Conservation (phyloP, 1,284 basidiomycete species). For the Filobasidium uniguttulatum region DNA sequence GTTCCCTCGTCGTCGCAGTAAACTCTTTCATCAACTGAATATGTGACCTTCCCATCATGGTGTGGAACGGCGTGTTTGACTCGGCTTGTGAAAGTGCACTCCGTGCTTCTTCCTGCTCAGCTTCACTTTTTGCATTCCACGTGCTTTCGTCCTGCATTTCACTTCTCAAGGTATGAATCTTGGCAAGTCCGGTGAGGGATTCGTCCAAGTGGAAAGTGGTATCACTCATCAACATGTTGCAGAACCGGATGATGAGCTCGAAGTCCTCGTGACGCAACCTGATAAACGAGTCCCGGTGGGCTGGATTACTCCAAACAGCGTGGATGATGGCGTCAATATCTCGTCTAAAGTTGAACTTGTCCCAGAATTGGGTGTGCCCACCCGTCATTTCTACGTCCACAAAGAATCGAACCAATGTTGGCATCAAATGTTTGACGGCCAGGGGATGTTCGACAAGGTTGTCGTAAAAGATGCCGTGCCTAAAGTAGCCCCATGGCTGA, state of each 20-base stretch:
- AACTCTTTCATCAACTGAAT: conserved; percentile 81
- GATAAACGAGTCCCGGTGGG: conserved; percentile 69
- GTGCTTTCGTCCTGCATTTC: conserved; percentile 62
- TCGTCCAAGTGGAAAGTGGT: conserved; percentile 98
- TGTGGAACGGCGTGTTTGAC: conserved; percentile 70
- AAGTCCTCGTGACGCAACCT: conserved; percentile 58
- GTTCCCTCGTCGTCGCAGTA: conserved; percentile 76
- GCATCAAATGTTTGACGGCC: conserved; percentile 78
- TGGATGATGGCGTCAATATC: conserved; percentile 76
- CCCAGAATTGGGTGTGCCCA: conserved; percentile 87
- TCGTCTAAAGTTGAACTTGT: conserved; percentile 45
- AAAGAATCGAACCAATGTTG: conserved; percentile 86
- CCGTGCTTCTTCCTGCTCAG: conserved; percentile 74
- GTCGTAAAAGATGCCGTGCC: conserved; percentile 65
- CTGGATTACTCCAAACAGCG: conserved; percentile 74
- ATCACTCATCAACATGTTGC: conserved; percentile 98
- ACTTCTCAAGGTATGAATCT: conserved; percentile 72
- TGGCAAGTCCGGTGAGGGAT: conserved; percentile 72
- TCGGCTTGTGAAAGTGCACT: conserved; percentile 64
- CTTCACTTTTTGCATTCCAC: conserved; percentile 53
- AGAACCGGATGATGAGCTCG: conserved; percentile 85
- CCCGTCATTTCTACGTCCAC: conserved; percentile 94
- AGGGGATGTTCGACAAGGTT: conserved; percentile 70
- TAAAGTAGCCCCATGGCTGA: conserved; percentile 59
- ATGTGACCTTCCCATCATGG: conserved; percentile 71